Percentiles rank a stretch among this genome's conserved stretches.
Conservation (phyloP, 768 basidiomycete species). For the Butyriboletus loyo region DNA sequence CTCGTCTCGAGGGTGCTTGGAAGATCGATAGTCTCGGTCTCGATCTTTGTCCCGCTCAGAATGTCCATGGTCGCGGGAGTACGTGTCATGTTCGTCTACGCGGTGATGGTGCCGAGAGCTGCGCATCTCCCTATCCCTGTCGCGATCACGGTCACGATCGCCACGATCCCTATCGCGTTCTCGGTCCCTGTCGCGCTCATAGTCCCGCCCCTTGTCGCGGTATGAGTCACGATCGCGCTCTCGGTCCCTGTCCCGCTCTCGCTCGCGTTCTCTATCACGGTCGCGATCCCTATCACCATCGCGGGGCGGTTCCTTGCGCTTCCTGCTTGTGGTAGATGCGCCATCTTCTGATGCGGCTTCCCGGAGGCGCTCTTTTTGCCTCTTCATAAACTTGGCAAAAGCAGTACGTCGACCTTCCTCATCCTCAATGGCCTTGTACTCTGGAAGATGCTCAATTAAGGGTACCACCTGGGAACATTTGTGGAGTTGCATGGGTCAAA, state of each 20-base stretch:
- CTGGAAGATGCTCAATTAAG: conserved; percentile 75
- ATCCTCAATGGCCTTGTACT: conserved; percentile 85
- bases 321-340: conserved; percentile 72
- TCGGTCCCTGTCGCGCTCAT: conserved; percentile 40
- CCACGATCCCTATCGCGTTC: conserved; percentile 39
- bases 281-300: conserved; percentile 52
- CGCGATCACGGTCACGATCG: conserved; percentile 43
- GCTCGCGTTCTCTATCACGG: conserved; percentile 35
- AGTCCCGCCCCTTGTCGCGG: conserved; percentile 33
- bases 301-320: conserved; percentile 66
- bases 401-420: conserved; percentile 81
- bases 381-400: conserved; percentile 82
- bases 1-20: conserved; percentile 53
- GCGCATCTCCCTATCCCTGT: conserved; percentile 41
- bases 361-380: conserved; percentile 88
- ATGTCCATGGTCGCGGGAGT: conserved; percentile 35
- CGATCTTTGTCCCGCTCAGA: conserved; percentile 35
- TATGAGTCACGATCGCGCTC: conserved; percentile 27
- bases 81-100: conserved; percentile 32
- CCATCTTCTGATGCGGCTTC: conserved; percentile 80
- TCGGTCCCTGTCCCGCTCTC: conserved; percentile 28
- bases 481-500: not conserved
- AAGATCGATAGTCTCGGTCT: conserved; percentile 41
- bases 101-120: conserved; percentile 34
- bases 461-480: conserved; percentile 54